These are phyloP conservation scores for Arabidopsis arenosa DNA, from an alignment of 345 rosid species.

Conservation along the genomic window DNA sequence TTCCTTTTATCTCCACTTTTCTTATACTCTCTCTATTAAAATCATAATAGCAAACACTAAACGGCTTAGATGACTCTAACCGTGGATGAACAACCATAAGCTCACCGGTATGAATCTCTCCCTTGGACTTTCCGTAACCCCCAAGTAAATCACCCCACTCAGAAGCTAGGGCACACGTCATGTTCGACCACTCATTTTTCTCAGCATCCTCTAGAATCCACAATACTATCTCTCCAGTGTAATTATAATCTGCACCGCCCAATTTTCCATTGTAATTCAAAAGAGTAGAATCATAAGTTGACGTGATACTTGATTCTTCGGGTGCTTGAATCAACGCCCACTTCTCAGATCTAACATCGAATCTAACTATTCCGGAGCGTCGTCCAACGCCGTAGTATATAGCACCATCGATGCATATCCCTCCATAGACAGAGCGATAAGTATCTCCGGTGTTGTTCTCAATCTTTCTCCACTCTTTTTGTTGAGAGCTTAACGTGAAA, in stretches of 20 bases:
- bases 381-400: not conserved
- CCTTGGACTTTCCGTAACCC: no score
- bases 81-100: not conserved
- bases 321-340: not conserved
- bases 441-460: not conserved
- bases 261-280: not conserved
- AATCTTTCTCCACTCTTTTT: not conserved
- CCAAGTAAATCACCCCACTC: not conserved
- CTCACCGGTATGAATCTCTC: not conserved
- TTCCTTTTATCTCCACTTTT: not conserved
- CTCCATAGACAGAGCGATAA: not conserved
- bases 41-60: not conserved
- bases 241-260: not conserved
- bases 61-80: not conserved
- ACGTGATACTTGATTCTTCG: not conserved
- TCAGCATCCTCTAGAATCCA: conserved; percentile 12
- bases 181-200: not conserved
- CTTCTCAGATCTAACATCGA: conserved; percentile 1
- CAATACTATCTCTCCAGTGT: not conserved
- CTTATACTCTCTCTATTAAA: not conserved
- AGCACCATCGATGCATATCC: not conserved
- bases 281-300: not conserved
- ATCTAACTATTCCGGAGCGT: not conserved
- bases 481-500: not conserved
- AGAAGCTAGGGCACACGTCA: not conserved